Base-by-base conservation (phyloP, 1,284 basidiomycete species). In the Cryptococcus sp. region DNA sequence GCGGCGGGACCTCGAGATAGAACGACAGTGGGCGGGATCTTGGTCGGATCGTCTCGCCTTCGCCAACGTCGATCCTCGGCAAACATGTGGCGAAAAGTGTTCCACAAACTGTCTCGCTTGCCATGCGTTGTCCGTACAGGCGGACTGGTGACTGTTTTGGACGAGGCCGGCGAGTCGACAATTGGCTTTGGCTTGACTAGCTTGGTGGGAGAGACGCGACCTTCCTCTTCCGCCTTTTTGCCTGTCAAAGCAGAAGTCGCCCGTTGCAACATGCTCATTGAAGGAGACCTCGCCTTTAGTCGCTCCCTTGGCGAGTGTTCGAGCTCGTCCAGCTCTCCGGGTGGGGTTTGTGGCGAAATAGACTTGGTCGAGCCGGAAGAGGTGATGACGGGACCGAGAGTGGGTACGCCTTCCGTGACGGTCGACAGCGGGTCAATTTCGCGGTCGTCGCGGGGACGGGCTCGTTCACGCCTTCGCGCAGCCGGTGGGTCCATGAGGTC, bases 181-280 rank as follows among this genome's bases (percentile, higher is more conserved):
- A 28, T 25, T 31, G 59, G 64, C 6, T 44, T 50, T 4, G 54
- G 54, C 47, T 62, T 69, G 25, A 49, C 56, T 43, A 69, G 45
- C 51, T 71, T 72, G 11, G 65, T 60, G 0, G 69, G 69, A 31
- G 68, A 71, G 4, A 52, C 55, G 14, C 54, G 51, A 14, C 51
- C 43, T 25, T 55, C 26, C 10, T 43, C 46, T 35, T 53, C 48
- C 3, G 47, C 45, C 50, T 57, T 50, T 11, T 60, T 51, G 19
- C 58, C 52, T 59, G 87, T 86, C 3, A 90, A 63, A 0, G 72
- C 89, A 0, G 88, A 92, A 0, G 89, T 92, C 0, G 89, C 91
- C 5, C 91, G 82, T 59, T 94, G 91, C 77, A 95, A 86, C 69
- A 95, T 93, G 63, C 85, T 92, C 47, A 94, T 85, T 49, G 89